Conservation (phyloP, 2,329 filamentous ascomycete species). For the Trichophyton simii region DNA sequence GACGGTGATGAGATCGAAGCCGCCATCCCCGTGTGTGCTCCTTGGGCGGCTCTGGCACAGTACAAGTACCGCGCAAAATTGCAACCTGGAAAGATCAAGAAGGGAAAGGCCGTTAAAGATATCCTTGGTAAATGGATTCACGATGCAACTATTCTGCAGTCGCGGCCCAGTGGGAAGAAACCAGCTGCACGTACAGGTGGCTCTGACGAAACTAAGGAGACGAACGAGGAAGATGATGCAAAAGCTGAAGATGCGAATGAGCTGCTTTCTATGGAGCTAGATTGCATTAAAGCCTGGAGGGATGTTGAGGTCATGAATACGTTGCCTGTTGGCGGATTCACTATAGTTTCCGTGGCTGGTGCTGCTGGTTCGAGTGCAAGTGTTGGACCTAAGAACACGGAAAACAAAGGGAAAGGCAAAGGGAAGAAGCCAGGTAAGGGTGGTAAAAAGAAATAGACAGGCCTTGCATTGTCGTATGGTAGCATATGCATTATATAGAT, state of each 20-base stretch:
- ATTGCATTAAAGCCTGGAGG: slow-evolving; percentile 68
- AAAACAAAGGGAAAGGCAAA: slow-evolving; percentile 15
- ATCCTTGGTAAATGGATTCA: slow-evolving; percentile 69
- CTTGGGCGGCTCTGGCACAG: slow-evolving; percentile 49
- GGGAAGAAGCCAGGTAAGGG: slow-evolving; percentile 22
- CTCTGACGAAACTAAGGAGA: slow-evolving; percentile 29
- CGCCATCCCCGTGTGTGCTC: slow-evolving; percentile 50
- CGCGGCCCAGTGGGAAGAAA: slow-evolving; percentile 26
- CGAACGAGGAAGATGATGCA: slow-evolving; percentile 16
- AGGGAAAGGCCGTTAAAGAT: slow-evolving; percentile 87
- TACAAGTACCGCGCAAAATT: slow-evolving; percentile 94
- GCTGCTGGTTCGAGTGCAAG: slow-evolving; percentile 26
- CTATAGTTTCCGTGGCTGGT: slow-evolving; percentile 27
- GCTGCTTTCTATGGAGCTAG: slow-evolving; percentile 77
- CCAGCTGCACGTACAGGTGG: background rate
- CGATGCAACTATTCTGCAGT: slow-evolving; percentile 37
- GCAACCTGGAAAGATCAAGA: slow-evolving; percentile 80
- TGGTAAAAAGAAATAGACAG: slow-evolving; percentile 21
- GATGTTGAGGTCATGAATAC: slow-evolving; percentile 40
- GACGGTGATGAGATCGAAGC: slow-evolving; percentile 62
- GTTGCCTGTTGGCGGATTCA: slow-evolving; percentile 27
- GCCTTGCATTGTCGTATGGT: background rate
- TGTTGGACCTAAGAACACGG: slow-evolving; percentile 12
- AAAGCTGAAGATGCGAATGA: slow-evolving; percentile 5
- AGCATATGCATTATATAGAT: background rate